Evolutionary conservation across 2,329 filamentous ascomycete species (phyloP).

Genomic region (Elsinoe batatas): DNA sequence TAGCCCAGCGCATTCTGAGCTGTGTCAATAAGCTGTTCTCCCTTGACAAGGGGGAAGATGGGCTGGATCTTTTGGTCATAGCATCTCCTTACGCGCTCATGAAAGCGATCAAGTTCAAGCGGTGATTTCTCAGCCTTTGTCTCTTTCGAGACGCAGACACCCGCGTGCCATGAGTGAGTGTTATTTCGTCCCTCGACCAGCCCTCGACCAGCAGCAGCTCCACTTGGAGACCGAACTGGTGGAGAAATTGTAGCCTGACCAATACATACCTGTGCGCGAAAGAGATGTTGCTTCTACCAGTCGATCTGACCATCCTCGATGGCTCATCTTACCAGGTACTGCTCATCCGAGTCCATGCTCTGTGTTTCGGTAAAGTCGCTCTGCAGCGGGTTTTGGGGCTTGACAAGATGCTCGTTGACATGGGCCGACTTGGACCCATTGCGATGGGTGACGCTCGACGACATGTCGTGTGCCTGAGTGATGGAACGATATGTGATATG

Average conservation of each 20-base stretch:
- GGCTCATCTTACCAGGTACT: slow-evolving; percentile 27
- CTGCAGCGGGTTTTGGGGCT: slow-evolving; percentile 26
- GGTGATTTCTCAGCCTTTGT: slow-evolving; percentile 29
- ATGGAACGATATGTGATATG: not conserved
- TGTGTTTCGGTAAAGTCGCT: slow-evolving; percentile 24
- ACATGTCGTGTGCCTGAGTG: slow-evolving; percentile 10
- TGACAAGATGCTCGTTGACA: slow-evolving; percentile 16
- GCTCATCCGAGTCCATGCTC: slow-evolving; percentile 29
- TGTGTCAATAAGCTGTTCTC: slow-evolving; percentile 17
- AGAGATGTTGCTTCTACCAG: slow-evolving; percentile 13
- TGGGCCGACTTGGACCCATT: slow-evolving; percentile 13
- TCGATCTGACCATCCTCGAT: slow-evolving; percentile 18
- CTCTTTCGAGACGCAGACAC: slow-evolving; percentile 21
- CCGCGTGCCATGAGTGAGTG: slow-evolving; percentile 32
- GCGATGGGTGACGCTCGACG: slow-evolving; percentile 11
- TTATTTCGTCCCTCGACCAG: slow-evolving; percentile 13
- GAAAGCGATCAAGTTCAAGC: slow-evolving; percentile 32
- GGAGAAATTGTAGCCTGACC: slow-evolving; percentile 11
- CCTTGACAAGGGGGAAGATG: slow-evolving; percentile 14
- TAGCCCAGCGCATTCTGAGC: slow-evolving; percentile 42
- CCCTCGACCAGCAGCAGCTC: not conserved
- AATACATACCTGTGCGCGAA: slow-evolving; percentile 12
- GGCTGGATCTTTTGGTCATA: slow-evolving; percentile 24
- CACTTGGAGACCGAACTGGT: not conserved
- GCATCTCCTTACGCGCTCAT: slow-evolving; percentile 33